Evolutionary conservation across 441 rosid species (phyloP).

Genomic region (Bocquillonia castaneifolia): DNA sequence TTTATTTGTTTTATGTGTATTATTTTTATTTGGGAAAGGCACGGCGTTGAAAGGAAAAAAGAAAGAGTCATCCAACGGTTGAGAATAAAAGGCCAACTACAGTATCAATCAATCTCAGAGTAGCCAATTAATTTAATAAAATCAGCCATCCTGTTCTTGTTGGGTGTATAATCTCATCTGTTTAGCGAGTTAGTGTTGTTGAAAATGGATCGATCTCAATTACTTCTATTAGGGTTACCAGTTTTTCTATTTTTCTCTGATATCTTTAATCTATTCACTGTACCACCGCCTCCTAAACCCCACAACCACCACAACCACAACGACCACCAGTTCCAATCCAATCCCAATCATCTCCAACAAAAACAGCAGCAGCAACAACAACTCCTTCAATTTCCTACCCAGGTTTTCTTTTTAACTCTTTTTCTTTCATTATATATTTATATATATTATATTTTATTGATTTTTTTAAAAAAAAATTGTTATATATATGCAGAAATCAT

Average conservation of each 20-base stretch:
- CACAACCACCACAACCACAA: slow-evolving; percentile 1
- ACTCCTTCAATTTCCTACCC: slow-evolving; percentile 31
- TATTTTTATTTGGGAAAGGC: too few relatives aligned
- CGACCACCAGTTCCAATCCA: slow-evolving; percentile 18
- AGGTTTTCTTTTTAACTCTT: slow-evolving; percentile 18
- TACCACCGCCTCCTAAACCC: slow-evolving; percentile 32
- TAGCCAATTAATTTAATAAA: too few relatives aligned
- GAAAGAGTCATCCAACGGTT: not conserved
- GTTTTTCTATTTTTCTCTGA: slow-evolving; percentile 38
- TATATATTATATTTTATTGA: not conserved
- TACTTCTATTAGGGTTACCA: slow-evolving; percentile 42
- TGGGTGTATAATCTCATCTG: too few relatives aligned
- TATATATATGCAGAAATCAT: slow-evolving; percentile 31
- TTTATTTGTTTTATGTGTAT: too few relatives aligned
- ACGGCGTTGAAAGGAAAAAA: too few relatives aligned
- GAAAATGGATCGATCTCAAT: slow-evolving; percentile 41
- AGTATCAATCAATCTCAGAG: too few relatives aligned
- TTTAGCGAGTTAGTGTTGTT: too few relatives aligned
- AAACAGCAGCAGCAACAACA: slow-evolving; percentile 11
- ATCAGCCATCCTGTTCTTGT: too few relatives aligned
- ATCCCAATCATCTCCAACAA: slow-evolving; percentile 9
- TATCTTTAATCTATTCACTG: slow-evolving; percentile 32
- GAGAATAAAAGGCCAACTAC: not conserved
- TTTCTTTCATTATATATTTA: not conserved
- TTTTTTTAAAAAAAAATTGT: not conserved